Base-by-base conservation (phyloP, 2,329 filamentous ascomycete species). In the Ophiostoma pallidulum region DNA sequence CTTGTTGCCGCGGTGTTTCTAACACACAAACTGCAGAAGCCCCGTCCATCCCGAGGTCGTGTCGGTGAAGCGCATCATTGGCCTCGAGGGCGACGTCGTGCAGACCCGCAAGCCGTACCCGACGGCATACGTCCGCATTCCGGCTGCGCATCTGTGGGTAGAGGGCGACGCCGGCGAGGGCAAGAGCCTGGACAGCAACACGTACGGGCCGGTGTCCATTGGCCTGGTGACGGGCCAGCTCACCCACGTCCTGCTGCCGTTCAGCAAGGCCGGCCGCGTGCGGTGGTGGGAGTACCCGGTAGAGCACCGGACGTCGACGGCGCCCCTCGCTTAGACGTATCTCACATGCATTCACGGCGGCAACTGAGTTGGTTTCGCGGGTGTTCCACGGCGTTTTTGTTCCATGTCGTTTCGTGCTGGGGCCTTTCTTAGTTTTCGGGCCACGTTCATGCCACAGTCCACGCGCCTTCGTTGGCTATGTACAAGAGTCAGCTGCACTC, bases 81-180 rank as follows among this genome's bases (percentile, higher is more conserved):
- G 78, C 0, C 59, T 96, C 4, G 82, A 84, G 45, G 89, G 90
- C 9, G 91, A 97, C 60, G 70, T 78, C 1, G 78, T 97, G 26
- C 72, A 69, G 47, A 84, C 85, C 35, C 73, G 77, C 49, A 64
- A 70, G 45, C 80, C 80, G 16, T 84, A 80, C 60, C 73, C 77
- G 8, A 62, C 72, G 14, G 56, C 67, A 1, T 71, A 64, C 8
- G 69, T 85, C 39, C 73, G 75, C 53, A 77, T 98, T 19, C 91
- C 90, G 5, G 74, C 74, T 53, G 88, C 88, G 16, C 90, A 97
- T 68, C 74, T 97, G 24, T 98, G 92, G 92, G 80, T 98, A 1
- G 91, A 97, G 62, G 92, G 92, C 2, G 92, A 98, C 61, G 88
- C 84, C 12, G 76, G 77, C 58, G 76, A 78, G 57, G 73, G 76